Percentiles rank a stretch among this genome's conserved stretches.
Conservation (phyloP, 2,329 filamentous ascomycete species). For the Knoxdaviesia proteae region DNA sequence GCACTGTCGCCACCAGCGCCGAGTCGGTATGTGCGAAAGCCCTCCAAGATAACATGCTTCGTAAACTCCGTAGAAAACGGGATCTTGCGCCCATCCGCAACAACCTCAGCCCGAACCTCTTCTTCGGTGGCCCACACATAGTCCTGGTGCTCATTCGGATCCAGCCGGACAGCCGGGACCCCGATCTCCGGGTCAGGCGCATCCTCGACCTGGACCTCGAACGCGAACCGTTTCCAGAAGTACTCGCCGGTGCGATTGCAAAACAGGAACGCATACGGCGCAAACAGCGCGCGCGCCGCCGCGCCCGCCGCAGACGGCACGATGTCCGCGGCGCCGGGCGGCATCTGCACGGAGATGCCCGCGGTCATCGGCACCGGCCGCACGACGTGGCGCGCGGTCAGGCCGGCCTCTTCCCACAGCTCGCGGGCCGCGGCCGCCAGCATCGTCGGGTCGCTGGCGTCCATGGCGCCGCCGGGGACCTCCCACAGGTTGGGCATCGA, state of each 20-base stretch:
- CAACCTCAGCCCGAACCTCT: conserved; percentile 12
- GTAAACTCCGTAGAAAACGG: conserved; percentile 12
- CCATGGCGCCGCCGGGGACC: conserved; percentile 25
- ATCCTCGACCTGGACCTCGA: conserved; percentile 12
- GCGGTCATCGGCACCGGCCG: conserved; percentile 11
- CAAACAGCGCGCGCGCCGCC: background rate
- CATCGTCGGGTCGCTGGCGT: conserved; percentile 18
- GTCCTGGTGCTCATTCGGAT: conserved; percentile 19
- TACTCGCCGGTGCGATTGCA: conserved; percentile 13
- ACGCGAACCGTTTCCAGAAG: conserved; percentile 14
- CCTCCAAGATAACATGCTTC: conserved; percentile 11
- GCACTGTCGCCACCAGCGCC: background rate
- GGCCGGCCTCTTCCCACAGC: conserved; percentile 24
- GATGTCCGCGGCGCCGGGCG: background rate
- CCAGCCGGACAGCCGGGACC: conserved; percentile 11
- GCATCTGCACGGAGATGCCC: conserved; percentile 3
- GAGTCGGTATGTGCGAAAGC: conserved; percentile 7
- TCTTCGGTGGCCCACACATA: conserved; percentile 18
- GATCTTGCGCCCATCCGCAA: conserved; percentile 11
- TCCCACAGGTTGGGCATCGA: conserved; percentile 26
- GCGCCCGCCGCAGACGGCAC: conserved; percentile 1
- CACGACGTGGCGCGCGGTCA: conserved; percentile 12
- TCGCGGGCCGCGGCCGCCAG: conserved; percentile 24
- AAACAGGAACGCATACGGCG: conserved; percentile 10
- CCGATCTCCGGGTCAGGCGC: conserved; percentile 7